These are phyloP conservation scores for Claviceps humidiphila DNA, from an alignment of 2,329 filamentous ascomycete genomes.

Conservation along the genomic window DNA sequence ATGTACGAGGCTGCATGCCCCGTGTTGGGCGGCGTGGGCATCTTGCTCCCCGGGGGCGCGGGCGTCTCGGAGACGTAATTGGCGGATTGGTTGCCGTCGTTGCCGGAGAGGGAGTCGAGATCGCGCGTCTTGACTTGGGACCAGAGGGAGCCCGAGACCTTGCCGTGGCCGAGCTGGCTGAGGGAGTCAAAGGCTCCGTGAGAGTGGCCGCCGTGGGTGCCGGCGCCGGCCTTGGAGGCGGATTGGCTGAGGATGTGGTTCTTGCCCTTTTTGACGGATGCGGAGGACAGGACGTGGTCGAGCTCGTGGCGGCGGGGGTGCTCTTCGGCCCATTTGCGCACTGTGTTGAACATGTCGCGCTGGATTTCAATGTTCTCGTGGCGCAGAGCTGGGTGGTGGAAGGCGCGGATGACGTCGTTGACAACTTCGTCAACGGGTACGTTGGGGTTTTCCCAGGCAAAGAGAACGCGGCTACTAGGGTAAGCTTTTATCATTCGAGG, in stretches of 20 bases:
- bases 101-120: constrained; percentile 39
- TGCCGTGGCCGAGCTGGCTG: constrained; percentile 38
- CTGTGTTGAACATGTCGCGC: constrained; percentile 74
- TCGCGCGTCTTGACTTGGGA: constrained; percentile 47
- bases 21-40: constrained; percentile 18
- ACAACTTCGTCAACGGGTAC: constrained; percentile 74
- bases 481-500: background rate
- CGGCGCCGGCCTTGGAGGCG: constrained; percentile 17
- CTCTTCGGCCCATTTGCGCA: constrained; percentile 67
- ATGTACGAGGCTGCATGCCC: constrained; percentile 22
- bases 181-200: constrained; percentile 32
- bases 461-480: constrained; percentile 51
- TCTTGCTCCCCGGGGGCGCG: constrained; percentile 19
- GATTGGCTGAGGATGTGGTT: constrained; percentile 52
- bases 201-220: constrained; percentile 17
- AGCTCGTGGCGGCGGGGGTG: constrained; percentile 54
- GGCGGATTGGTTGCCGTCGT: constrained; percentile 25
- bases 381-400: constrained; percentile 82
- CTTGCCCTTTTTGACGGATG: constrained; percentile 68
- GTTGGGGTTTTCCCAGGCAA: constrained; percentile 82
- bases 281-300: constrained; percentile 63
- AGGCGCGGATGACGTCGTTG: constrained; percentile 65
- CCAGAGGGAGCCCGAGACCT: constrained; percentile 47
- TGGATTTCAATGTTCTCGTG: constrained; percentile 69
- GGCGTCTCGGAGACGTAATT: constrained; percentile 27